Evolutionary conservation across 306 rosid species (phyloP).

Genomic region (Lablab purpureus): DNA sequence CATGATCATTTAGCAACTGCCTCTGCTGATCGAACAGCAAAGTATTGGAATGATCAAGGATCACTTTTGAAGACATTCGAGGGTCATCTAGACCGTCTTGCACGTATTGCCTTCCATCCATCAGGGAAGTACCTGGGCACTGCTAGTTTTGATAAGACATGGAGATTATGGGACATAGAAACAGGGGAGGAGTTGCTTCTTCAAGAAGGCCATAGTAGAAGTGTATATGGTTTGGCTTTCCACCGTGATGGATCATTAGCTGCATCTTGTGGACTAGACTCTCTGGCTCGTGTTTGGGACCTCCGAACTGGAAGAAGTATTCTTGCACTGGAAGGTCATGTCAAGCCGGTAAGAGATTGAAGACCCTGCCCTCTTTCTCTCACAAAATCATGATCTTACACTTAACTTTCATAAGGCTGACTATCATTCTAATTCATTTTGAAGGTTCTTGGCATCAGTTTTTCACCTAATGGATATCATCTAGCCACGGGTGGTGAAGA

Average conservation of each 20-base stretch:
- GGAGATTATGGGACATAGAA: constrained; percentile 97
- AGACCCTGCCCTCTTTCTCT: background rate
- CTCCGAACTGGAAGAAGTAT: constrained; percentile 93
- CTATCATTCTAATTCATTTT: constrained; percentile 40
- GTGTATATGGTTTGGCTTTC: constrained; percentile 81
- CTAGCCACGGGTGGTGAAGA: constrained; percentile 94
- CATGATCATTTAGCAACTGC: constrained; percentile 85
- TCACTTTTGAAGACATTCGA: constrained; percentile 71
- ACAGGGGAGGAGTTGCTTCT: constrained; percentile 92
- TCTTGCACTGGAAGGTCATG: constrained; percentile 96
- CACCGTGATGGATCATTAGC: constrained; percentile 92
- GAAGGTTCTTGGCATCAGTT: constrained; percentile 85
- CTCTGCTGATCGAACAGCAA: constrained; percentile 92
- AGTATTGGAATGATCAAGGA: constrained; percentile 88
- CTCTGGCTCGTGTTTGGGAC: constrained; percentile 95
- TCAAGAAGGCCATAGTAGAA: constrained; percentile 97
- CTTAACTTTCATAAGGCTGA: constrained; percentile 18
- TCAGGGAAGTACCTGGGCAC: constrained; percentile 96
- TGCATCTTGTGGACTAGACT: constrained; percentile 92
- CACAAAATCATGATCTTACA: background rate
- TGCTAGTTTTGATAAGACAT: constrained; percentile 94
- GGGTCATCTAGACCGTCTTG: constrained; percentile 97
- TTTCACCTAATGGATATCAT: constrained; percentile 92
- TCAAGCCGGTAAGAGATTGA: constrained; percentile 73
- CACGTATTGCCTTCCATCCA: constrained; percentile 95